Conservation (phyloP, 2,329 filamentous ascomycete species). For the Beauveria caledonica region DNA sequence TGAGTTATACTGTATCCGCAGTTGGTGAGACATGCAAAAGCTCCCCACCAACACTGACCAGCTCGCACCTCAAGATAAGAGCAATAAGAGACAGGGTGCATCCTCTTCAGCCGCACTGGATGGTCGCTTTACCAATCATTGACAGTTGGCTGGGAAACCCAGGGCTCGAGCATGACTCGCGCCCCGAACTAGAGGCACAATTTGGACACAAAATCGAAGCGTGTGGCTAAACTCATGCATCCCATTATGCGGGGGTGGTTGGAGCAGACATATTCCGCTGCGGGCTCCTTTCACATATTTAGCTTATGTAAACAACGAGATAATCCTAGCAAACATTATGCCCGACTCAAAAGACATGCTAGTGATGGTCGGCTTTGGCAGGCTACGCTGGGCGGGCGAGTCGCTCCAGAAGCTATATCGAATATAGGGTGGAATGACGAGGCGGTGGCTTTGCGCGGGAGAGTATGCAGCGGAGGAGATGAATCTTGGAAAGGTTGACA, state of each 20-base stretch:
- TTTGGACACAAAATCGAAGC: neutral
- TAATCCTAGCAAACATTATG: neutral
- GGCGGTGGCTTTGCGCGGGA: neutral
- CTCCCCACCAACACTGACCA: neutral
- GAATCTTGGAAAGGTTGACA: neutral
- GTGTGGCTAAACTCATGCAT: neutral
- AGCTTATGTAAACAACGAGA: neutral
- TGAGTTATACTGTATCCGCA: neutral
- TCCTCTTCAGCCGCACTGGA: neutral
- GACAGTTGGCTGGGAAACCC: neutral
- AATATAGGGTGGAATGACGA: neutral
- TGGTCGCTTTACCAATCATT: neutral
- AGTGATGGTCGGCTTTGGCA: neutral
- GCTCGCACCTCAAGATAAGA: neutral
- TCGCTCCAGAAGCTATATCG: neutral
- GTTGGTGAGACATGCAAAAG: neutral
- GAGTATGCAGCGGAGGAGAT: neutral
- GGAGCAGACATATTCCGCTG: neutral
- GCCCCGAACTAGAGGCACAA: neutral
- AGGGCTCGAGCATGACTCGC: neutral
- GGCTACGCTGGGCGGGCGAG: neutral
- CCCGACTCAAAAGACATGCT: neutral
- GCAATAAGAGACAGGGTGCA: neutral
- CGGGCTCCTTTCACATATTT: neutral
- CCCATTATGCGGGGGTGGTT: neutral